A percentile compares a stretch with the other conserved stretches of the same genome.
phyloP scores from a whole-genome alignment of 257 asterid genomes.

The Cruciata laevipes region DNA sequence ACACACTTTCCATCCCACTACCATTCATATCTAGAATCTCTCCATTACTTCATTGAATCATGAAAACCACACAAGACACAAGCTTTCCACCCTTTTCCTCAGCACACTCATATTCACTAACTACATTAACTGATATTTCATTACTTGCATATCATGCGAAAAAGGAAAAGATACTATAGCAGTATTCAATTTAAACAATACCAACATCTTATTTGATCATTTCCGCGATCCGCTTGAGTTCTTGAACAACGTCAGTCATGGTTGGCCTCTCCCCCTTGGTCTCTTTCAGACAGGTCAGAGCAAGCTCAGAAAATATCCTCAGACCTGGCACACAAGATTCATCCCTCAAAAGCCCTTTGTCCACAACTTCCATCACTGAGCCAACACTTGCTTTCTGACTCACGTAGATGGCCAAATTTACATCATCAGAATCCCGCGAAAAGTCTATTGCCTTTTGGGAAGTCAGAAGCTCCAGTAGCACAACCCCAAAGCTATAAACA shows the following conservation, averaged over 20 bases:
- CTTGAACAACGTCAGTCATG: slow-evolving; percentile 33
- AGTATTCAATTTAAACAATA: background rate
- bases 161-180: background rate
- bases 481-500: slow-evolving; percentile 43
- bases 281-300: slow-evolving; percentile 34
- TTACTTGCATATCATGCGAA: background rate
- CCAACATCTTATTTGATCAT: slow-evolving; percentile 14
- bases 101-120: background rate
- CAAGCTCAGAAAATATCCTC: slow-evolving; percentile 23
- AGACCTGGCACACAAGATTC: slow-evolving; percentile 17
- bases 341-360: slow-evolving; percentile 25
- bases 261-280: slow-evolving; percentile 36
- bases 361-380: slow-evolving; percentile 30
- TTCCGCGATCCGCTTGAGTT: slow-evolving; percentile 25
- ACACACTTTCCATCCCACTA: background rate
- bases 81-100: background rate
- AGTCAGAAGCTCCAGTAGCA: slow-evolving; percentile 36
- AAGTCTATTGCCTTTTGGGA: slow-evolving; percentile 35
- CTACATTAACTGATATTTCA: background rate
- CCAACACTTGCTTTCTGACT: slow-evolving; percentile 21
- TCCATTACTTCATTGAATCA: background rate
- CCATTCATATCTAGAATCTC: background rate
- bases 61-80: background rate
- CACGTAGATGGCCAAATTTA: slow-evolving; percentile 31
- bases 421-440: slow-evolving; percentile 22